Evolutionary conservation across 306 rosid species (phyloP).

Genomic region (Prunus fruticosa): DNA sequence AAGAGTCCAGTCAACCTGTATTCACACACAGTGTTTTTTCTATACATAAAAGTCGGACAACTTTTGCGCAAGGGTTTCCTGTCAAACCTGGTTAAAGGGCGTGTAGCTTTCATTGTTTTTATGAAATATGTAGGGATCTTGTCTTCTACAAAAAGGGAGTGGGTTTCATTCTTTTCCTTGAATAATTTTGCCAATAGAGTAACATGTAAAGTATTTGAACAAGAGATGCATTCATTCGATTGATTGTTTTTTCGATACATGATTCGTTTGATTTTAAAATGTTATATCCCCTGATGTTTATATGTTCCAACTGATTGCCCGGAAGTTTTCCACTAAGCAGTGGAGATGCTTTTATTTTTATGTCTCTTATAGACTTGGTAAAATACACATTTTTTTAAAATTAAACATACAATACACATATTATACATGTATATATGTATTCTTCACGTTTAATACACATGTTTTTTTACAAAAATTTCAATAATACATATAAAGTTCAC

Average conservation of each 20-base stretch:
- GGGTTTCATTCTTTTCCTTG: neutral
- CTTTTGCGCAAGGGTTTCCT: slow-evolving; percentile 4
- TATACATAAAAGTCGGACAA: neutral
- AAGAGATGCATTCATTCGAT: neutral
- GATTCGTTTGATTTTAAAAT: neutral
- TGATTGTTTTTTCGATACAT: neutral
- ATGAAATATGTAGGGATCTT: neutral
- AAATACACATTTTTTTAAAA: no score
- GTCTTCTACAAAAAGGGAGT: neutral
- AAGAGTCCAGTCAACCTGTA: slow-evolving; percentile 14
- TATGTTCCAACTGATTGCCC: neutral
- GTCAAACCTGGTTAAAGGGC: neutral
- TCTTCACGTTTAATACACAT: no score
- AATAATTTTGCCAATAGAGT: neutral
- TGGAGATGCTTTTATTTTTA: neutral
- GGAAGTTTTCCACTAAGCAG: neutral
- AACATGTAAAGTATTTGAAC: neutral
- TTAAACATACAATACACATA: no score
- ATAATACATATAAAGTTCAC: no score
- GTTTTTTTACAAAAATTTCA: no score
- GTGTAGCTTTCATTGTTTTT: neutral
- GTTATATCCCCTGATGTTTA: neutral
- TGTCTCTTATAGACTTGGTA: no score
- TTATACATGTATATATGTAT: no score
- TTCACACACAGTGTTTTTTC: neutral